Evolutionary conservation across 1,284 basidiomycete species (phyloP), one percentile per base, ranked within the genome.

Genomic region (Phaffia rhodozyma): DNA sequence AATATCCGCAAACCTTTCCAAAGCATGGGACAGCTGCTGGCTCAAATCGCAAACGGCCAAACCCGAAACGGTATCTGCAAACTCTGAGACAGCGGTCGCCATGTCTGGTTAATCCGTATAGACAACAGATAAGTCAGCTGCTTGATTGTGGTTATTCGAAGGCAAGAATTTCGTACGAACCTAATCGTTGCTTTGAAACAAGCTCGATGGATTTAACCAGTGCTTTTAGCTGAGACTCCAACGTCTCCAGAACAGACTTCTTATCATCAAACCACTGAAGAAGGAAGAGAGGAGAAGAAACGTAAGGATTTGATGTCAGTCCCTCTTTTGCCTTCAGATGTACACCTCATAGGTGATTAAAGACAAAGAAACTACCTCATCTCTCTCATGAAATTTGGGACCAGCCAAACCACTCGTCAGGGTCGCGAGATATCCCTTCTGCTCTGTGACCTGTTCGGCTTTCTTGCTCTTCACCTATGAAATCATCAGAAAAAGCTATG

Each of bases 211-310:
- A 82, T 75, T 88, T 92, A 62, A 90, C 86, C 5, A 97, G 79
- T 1, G 85, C 83, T 55, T 88, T 87, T 32, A 98, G 80, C 70
- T 96, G 91, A 0, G 83, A 82, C 75, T 99, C 96, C 16, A 98
- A 82, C 58, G 84, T 85, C 70, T 97, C 92, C 25, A 99, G 80
- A 72, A 91, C 92, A 0, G 79, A 75, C 66, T 86, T 89, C 73
- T 93, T 87, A 68, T 84, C 82, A 71, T 96, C 90, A 71, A 97
- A 98, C 91, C 92, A 98, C 83, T 91, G 67, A 11, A 66, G 47
- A 60, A 53, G 54, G 20, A 62, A 47, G 38, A 9, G 63, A 32
- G 29, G 57, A 49, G 63, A 57, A 13, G 57, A 63, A 63, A 38
- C 57, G 62, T 52, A 16, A 65, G 49, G 27, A 34, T 51, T 21